Evolutionary conservation across 805 yeast species (phyloP).

Genomic region (Limtongia smithiae): DNA sequence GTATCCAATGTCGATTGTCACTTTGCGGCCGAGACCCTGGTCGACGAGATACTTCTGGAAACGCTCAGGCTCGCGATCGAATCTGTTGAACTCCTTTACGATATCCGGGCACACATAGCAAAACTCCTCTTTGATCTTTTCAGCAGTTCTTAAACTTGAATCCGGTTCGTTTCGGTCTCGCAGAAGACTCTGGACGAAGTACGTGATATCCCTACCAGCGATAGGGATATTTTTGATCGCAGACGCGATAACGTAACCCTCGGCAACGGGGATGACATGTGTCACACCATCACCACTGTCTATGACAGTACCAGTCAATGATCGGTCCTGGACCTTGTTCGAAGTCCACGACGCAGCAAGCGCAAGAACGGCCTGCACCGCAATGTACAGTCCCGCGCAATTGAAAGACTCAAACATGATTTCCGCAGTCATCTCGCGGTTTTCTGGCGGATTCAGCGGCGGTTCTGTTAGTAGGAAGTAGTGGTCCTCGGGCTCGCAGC

Average conservation of each 20-base stretch:
- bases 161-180: constrained; percentile 97
- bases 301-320: constrained; percentile 96
- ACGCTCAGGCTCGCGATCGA: constrained; percentile 88
- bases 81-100: constrained; percentile 91
- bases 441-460: constrained; percentile 98
- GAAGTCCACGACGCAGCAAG: constrained; percentile 99
- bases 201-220: constrained; percentile 97
- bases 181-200: constrained; percentile 84
- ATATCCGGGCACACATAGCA: constrained; percentile 98
- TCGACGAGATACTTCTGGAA: constrained; percentile 92
- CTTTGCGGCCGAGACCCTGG: constrained; percentile 59
- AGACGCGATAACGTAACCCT: constrained; percentile 96
- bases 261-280: constrained; percentile 96
- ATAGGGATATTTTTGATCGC: constrained; percentile 96
- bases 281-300: constrained; percentile 99
- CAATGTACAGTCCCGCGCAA: constrained; percentile 97
- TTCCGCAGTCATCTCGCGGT: constrained; percentile 97
- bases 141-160: constrained; percentile 92
- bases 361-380: constrained; percentile 98
- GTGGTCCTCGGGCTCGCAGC: constrained; percentile 99
- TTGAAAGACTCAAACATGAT: constrained; percentile 98
- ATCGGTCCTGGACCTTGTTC: constrained; percentile 88
- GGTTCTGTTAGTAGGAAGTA: constrained; percentile 95
- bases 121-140: constrained; percentile 90
- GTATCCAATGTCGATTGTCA: constrained; percentile 87